Percentiles rank a stretch among this genome's conserved stretches.
Evolutionary conservation across 2,329 filamentous ascomycete genomes (phyloP).

Genomic region (Botrytis fabae): DNA sequence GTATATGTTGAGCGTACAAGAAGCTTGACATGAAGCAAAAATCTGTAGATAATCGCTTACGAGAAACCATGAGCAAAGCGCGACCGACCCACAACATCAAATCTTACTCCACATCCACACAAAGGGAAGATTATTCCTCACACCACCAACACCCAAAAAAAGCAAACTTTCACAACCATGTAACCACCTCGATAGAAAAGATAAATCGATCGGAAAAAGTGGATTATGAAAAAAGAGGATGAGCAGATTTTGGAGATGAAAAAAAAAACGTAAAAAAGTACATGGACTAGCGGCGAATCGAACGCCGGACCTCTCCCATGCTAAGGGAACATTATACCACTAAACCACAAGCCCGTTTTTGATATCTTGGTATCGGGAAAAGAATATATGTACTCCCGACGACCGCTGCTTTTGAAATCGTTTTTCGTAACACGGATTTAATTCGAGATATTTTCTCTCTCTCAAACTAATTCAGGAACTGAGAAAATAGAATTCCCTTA

Average conservation of each 20-base stretch:
- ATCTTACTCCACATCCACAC: background rate
- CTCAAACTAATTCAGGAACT: too few species aligned
- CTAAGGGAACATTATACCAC: conserved; percentile 8
- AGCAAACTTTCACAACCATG: background rate
- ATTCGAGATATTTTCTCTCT: too few species aligned
- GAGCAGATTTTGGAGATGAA: background rate
- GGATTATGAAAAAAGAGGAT: background rate
- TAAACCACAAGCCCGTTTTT: background rate
- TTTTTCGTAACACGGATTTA: background rate
- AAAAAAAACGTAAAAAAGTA: too few species aligned
- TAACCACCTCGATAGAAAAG: background rate
- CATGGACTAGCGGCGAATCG: conserved; percentile 4
- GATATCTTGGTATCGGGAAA: background rate
- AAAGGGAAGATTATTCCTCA: background rate
- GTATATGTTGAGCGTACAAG: background rate
- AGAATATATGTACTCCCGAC: background rate
- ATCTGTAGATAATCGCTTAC: background rate
- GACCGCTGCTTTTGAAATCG: background rate
- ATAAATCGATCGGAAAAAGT: background rate
- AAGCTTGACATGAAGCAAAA: background rate
- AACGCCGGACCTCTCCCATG: conserved; percentile 2
- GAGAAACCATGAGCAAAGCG: background rate
- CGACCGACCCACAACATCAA: background rate
- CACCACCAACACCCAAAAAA: background rate
- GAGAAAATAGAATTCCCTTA: too few species aligned